Evolutionary conservation across 2,329 filamentous ascomycete species (phyloP), one percentile per base, ranked within the genome.

Genomic region (Aspergillus fumigatiaffinis): DNA sequence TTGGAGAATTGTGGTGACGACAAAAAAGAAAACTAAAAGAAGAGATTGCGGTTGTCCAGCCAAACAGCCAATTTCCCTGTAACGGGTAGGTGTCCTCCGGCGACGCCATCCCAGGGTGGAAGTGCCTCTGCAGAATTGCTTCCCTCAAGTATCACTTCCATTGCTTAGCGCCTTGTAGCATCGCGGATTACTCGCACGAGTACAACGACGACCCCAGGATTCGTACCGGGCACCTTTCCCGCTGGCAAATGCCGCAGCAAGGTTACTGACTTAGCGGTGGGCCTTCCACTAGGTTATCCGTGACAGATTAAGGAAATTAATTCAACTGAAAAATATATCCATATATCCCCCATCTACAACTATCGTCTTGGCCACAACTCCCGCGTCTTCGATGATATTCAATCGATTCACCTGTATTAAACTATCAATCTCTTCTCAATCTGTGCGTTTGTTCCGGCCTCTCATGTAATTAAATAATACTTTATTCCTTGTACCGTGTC

Each of bases 81-180:
- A 73, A 73, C 67, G 65, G 63, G 67, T 67, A 65, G 77, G 75
- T 80, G 80, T 82, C 72, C 71, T 82, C 80, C 79, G 77, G 74
- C 73, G 71, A 76, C 80, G 80, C 81, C 80, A 81, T 73, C 75
- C 73, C 75, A 76, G 79, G 80, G 79, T 77, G 79, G 76, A 78
- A 73, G 71, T 72, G 69, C 77, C 79, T 82, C 79, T 83, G 81
- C 80, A 79, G 78, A 80, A 82, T 83, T 79, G 73, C 81, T 82
- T 80, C 79, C 78, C 81, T 83, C 78, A 81, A 82, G 79, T 60
- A 63, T 83, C 70, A 74, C 69, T 71, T 77, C 75, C 78, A 81
- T 79, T 74, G 75, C 81, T 83, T 80, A 84, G 66, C 75, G 76
- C 71, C 73, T 69, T 70, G 65, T 76, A 82, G 76, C 80, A 74